These are phyloP conservation scores for Colletotrichum navitas DNA, from an alignment of 2,329 filamentous ascomycete genomes.

Conservation along the genomic window DNA sequence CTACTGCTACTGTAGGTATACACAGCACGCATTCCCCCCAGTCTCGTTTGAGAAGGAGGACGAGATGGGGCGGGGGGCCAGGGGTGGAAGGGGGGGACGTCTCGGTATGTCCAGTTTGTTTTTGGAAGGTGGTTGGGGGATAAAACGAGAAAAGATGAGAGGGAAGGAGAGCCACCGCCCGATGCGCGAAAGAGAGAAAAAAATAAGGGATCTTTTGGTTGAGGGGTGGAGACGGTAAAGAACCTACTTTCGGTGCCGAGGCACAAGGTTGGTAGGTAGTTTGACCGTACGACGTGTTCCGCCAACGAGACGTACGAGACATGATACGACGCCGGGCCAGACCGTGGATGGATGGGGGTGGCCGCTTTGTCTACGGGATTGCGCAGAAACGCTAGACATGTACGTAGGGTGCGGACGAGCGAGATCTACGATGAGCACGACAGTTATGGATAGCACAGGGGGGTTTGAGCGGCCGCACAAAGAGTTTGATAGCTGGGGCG, in stretches of 20 bases:
- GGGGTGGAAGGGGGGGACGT: too few species aligned
- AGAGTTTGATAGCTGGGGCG: too few species aligned
- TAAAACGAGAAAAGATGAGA: too few species aligned
- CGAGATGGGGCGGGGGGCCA: background rate
- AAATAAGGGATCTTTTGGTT: background rate
- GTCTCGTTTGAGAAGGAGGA: background rate
- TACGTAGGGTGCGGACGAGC: too few species aligned
- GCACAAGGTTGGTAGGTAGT: too few species aligned
- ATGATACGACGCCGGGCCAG: background rate
- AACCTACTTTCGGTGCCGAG: background rate
- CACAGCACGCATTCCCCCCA: background rate
- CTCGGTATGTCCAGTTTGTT: background rate
- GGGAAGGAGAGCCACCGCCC: background rate
- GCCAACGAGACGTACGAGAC: background rate
- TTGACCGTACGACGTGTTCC: background rate
- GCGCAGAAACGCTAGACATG: too few species aligned
- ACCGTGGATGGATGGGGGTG: background rate
- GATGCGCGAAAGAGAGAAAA: background rate
- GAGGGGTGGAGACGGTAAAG: background rate
- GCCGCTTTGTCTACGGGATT: too few species aligned
- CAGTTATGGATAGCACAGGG: too few species aligned
- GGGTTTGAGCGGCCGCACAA: too few species aligned
- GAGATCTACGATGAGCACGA: too few species aligned
- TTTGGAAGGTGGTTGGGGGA: background rate
- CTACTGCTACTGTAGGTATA: background rate